Base-by-base conservation (phyloP, 768 basidiomycete species). In the Kwoniella dejecticola region DNA sequence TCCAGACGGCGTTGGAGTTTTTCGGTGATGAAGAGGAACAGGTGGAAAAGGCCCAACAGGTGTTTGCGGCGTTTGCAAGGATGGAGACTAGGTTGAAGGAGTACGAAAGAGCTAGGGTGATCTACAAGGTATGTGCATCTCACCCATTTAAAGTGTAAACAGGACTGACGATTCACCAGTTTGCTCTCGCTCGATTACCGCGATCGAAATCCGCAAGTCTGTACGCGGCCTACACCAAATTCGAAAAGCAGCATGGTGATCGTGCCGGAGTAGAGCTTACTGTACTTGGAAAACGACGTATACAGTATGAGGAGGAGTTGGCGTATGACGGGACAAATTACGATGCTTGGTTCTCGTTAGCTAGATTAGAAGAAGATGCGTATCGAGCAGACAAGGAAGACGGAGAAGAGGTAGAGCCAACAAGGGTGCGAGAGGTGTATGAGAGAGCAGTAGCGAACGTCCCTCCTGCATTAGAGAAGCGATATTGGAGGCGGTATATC, bases 41-140 rank as follows among this genome's bases (percentile, higher is more conserved):
- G 70, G 84, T 93, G n/a, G 85, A 89, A 77, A 88, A 88, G 77
- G 83, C 93, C 4, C 95, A 99, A 80, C 89, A 88, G 4, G 91
- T 96, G 4, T 96, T 94, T 77, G 87, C 85, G 53, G 87, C 89
- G 1, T 96, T 98, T 79, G 94, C 94, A 0, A 91, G 90, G 81
- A 97, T 98, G 93, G 96, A 99, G 81, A 95, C 87, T 6, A 83
- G 96, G 54, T 76, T 92, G 72, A 98, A 97, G 81, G 96, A 99
- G 81, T 96, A 87, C 77, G 96, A 99, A 58, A 88, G 96, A 40
- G 94, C 96, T 3, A 83, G 96, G 58, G 91, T 96, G 26, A 97
- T 98, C 67, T 98, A 95, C 82, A 98, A 98, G 83, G 94, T 88
- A 68, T 40, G 83, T 72, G n/a, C n/a, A n/a, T n/a, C n/a, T n/a